A percentile compares a stretch with the other conserved stretches of the same genome.
phyloP scores from a whole-genome alignment of 2,329 filamentous ascomycete genomes.

The Aureobasidium sp. region DNA sequence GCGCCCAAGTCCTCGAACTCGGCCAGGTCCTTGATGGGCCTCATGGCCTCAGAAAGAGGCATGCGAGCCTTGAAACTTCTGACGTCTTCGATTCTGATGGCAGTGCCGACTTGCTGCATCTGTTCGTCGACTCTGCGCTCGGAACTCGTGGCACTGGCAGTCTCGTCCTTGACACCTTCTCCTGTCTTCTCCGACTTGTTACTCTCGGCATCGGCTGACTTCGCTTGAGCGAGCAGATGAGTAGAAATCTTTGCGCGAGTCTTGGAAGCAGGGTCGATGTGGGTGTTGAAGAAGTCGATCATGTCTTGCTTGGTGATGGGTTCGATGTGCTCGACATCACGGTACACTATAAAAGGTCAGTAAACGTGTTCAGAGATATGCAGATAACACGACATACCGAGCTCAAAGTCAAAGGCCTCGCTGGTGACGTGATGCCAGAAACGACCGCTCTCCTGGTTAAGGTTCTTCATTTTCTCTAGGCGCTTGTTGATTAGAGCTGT shows the following conservation, averaged over 20 bases:
- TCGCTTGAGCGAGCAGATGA: slow-evolving; percentile 65
- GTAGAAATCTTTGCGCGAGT: slow-evolving; percentile 75
- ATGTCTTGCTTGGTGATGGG: slow-evolving; percentile 71
- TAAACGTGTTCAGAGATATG: not conserved
- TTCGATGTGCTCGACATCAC: slow-evolving; percentile 68
- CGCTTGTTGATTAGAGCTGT: slow-evolving; percentile 78
- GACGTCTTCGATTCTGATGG: slow-evolving; percentile 66
- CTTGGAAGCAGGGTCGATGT: slow-evolving; percentile 65
- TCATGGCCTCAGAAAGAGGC: slow-evolving; percentile 62
- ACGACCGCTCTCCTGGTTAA: slow-evolving; percentile 72
- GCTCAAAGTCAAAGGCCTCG: slow-evolving; percentile 84
- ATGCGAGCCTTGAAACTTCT: slow-evolving; percentile 71
- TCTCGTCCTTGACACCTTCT: slow-evolving; percentile 18
- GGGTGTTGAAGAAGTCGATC: slow-evolving; percentile 65
- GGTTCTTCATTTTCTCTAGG: slow-evolving; percentile 85
- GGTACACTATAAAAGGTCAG: slow-evolving; percentile 46
- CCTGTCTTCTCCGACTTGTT: slow-evolving; percentile 27
- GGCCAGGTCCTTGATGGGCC: slow-evolving; percentile 63
- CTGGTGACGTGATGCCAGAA: slow-evolving; percentile 80
- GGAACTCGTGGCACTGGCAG: slow-evolving; percentile 18
- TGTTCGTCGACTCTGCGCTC: slow-evolving; percentile 28
- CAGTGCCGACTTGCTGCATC: not conserved
- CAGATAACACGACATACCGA: slow-evolving; percentile 48
- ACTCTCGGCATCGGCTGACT: slow-evolving; percentile 24
- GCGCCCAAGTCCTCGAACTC: slow-evolving; percentile 80